A percentile compares a stretch with the other conserved stretches of the same genome.
These are phyloP conservation scores for Phlebopus sp. DNA, from an alignment of 1,284 basidiomycete genomes.

Conservation along the genomic window DNA sequence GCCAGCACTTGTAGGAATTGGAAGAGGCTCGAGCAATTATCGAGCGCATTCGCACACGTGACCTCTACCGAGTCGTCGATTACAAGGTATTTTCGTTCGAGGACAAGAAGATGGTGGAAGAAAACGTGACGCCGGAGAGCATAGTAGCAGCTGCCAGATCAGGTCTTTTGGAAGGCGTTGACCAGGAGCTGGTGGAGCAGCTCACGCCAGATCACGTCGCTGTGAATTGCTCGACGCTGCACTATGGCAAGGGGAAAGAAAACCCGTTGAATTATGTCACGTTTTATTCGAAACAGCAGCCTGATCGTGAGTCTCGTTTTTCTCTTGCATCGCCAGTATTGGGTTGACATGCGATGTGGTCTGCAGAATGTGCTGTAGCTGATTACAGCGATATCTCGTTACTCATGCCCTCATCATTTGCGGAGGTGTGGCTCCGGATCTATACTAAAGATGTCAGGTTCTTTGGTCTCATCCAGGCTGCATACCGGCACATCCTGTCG, in stretches of 20 bases:
- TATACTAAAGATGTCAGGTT: constrained; percentile 60
- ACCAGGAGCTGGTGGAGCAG: constrained; percentile 31
- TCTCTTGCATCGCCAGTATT: background rate
- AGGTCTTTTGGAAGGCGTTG: constrained; percentile 20
- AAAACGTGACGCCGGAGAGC: constrained; percentile 47
- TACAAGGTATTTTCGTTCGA: constrained; percentile 59
- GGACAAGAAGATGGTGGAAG: constrained; percentile 36
- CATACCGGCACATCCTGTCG: constrained; percentile 55
- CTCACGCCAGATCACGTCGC: constrained; percentile 54
- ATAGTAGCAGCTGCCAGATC: constrained; percentile 43
- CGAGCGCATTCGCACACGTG: constrained; percentile 53
- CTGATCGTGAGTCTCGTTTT: constrained; percentile 43
- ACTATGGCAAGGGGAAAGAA: constrained; percentile 69
- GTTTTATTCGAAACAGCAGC: constrained; percentile 72
- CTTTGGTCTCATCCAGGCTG: constrained; percentile 61
- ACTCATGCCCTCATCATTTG: constrained; percentile 58
- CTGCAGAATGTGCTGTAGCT: constrained; percentile 43
- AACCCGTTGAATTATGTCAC: constrained; percentile 67
- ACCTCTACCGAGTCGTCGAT: constrained; percentile 70
- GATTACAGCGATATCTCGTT: constrained; percentile 58
- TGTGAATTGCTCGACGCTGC: constrained; percentile 60
- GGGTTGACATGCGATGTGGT: constrained; percentile 1
- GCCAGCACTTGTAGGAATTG: constrained; percentile 46
- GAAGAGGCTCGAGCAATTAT: constrained; percentile 57
- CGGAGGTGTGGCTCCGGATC: constrained; percentile 61